Conservation (phyloP, 2,329 filamentous ascomycete genomes). For the Cordyceps javanica region DNA sequence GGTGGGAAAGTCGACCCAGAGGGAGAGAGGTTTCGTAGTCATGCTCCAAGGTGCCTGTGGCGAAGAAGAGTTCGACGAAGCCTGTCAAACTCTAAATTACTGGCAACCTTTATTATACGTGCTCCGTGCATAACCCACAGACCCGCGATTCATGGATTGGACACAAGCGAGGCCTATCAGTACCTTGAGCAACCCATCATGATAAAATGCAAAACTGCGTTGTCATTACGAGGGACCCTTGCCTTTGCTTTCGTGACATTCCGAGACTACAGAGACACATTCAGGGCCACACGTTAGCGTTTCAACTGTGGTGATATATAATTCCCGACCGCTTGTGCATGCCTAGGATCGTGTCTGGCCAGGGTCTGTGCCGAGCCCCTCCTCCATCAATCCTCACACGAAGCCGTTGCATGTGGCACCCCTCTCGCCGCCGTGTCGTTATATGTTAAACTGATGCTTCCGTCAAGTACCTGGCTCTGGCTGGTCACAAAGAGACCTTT, state of each 20-base stretch:
- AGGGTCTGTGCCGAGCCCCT: not conserved
- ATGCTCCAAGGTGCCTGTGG: not conserved
- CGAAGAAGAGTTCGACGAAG: not conserved
- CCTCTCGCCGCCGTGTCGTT: not conserved
- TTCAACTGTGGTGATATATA: too few species aligned
- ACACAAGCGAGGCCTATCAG: not conserved
- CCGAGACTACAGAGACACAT: too few species aligned
- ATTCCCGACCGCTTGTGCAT: not conserved
- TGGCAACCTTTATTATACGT: not conserved
- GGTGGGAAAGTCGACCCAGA: not conserved
- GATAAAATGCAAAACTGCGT: not conserved
- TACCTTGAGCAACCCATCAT: not conserved
- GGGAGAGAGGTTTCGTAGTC: not conserved
- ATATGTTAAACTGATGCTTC: too few species aligned
- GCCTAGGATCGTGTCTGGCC: not conserved
- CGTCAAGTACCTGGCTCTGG: too few species aligned
- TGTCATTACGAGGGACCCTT: not conserved
- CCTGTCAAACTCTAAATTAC: conserved; percentile 6
- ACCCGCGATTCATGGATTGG: not conserved
- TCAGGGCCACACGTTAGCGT: too few species aligned
- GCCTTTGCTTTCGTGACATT: too few species aligned
- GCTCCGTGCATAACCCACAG: conserved; percentile 6
- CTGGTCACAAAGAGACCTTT: too few species aligned
- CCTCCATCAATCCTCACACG: not conserved
- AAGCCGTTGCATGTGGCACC: not conserved